phyloP scores from a whole-genome alignment of 352 stramenopile genomes.

The Phytophthora gonapodyides region DNA sequence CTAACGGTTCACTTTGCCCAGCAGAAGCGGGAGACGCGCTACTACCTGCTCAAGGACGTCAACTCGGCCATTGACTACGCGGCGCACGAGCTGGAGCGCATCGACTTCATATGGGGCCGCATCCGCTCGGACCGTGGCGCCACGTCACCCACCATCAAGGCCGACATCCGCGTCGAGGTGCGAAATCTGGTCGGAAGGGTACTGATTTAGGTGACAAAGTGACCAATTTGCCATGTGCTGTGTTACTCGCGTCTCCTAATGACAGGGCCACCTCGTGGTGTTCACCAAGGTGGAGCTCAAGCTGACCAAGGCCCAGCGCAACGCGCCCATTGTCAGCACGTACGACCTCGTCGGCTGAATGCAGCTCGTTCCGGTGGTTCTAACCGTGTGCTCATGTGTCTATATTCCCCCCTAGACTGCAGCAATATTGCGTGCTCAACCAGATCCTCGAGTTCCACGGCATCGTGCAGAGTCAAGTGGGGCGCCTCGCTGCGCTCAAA shows the following conservation, averaged over 20 bases:
- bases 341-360: slow-evolving; percentile 32
- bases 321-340: slow-evolving; percentile 50
- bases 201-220: slow-evolving; percentile 19
- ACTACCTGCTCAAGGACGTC: slow-evolving; percentile 66
- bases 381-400: slow-evolving; percentile 7
- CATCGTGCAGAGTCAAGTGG: slow-evolving; percentile 64
- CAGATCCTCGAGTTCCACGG: slow-evolving; percentile 87
- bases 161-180: slow-evolving; percentile 75
- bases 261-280: slow-evolving; percentile 75
- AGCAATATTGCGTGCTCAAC: slow-evolving; percentile 85
- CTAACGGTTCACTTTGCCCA: background rate
- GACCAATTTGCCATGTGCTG: slow-evolving; percentile 11
- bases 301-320: slow-evolving; percentile 60
- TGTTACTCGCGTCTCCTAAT: slow-evolving; percentile 22
- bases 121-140: slow-evolving; percentile 68
- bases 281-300: slow-evolving; percentile 75
- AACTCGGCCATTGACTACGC: slow-evolving; percentile 52
- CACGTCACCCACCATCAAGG: slow-evolving; percentile 57
- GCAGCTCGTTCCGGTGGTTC: slow-evolving; percentile 3
- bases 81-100: slow-evolving; percentile 69
- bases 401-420: slow-evolving; percentile 42
- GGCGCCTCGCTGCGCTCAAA: slow-evolving; percentile 51
- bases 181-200: background rate
- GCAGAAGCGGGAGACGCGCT: slow-evolving; percentile 64
- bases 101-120: slow-evolving; percentile 84